phyloP scores from a whole-genome alignment of 805 yeast genomes.

The Schizosaccharomyces octosporus region DNA sequence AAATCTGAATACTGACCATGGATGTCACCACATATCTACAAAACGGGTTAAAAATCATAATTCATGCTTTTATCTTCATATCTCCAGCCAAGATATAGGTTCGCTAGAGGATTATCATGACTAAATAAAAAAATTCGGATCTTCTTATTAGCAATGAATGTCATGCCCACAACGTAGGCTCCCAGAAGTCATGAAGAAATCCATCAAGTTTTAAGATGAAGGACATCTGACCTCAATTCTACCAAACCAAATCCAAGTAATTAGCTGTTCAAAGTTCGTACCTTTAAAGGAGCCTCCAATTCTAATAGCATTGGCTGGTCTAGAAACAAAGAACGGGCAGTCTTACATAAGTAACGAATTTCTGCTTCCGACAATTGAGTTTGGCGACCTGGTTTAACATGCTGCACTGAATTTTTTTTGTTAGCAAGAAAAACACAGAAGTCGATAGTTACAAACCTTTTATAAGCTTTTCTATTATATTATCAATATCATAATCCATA shows the following conservation, averaged over 20 bases:
- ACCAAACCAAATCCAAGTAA: no score
- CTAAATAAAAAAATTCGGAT: no score
- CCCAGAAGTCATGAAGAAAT: no score
- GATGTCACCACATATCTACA: conserved; percentile 28
- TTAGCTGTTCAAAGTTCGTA: conserved; percentile 15
- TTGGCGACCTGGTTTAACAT: conserved; percentile 93
- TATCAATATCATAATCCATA: neutral
- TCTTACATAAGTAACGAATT: conserved; percentile 83
- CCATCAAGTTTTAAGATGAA: no score
- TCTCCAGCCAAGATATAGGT: no score
- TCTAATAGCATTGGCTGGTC: conserved; percentile 91
- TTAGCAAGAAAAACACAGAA: neutral
- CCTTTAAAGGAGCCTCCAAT: conserved; percentile 89
- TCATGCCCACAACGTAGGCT: no score
- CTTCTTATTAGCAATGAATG: no score
- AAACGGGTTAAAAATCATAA: neutral
- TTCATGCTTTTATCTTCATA: no score
- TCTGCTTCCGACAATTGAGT: conserved; percentile 83
- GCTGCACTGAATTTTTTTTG: conserved; percentile 34
- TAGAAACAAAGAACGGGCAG: conserved; percentile 91
- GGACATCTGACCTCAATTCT: no score
- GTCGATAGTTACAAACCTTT: neutral
- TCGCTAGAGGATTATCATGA: no score
- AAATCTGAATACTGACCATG: conserved; percentile 96
- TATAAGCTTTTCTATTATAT: neutral